A percentile compares a stretch with the other conserved stretches of the same genome.
These are phyloP conservation scores for Vaccinium vitisidaea DNA, from an alignment of 148 eudicot species.

Conservation along the genomic window DNA sequence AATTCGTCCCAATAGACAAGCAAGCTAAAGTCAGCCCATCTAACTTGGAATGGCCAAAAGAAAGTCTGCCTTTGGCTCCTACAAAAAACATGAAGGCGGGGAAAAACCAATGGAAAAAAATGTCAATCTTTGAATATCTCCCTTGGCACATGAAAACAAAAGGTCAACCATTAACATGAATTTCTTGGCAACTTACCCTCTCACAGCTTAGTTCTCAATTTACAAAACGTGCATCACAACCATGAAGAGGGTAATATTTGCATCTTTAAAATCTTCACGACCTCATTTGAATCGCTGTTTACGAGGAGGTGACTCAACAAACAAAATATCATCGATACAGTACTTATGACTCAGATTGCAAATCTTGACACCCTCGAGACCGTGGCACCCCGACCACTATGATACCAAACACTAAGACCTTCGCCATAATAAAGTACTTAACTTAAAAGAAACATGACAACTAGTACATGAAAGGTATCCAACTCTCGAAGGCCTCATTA, in stretches of 20 bases:
- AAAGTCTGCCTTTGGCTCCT: slow-evolving; percentile 12
- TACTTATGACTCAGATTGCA: background rate
- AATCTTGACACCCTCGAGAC: background rate
- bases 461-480: background rate
- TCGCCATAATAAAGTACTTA: background rate
- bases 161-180: background rate
- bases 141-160: background rate
- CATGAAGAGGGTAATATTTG: background rate
- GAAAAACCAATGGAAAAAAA: background rate
- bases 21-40: slow-evolving; percentile 1
- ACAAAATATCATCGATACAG: background rate
- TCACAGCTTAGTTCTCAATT: background rate
- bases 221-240: background rate
- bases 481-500: background rate
- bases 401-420: background rate
- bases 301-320: background rate
- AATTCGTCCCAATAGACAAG: background rate
- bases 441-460: slow-evolving; percentile 4
- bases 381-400: background rate
- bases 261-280: background rate
- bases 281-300: background rate
- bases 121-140: background rate
- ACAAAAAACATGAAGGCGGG: background rate
- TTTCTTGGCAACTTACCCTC: background rate
- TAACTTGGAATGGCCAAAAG: slow-evolving; percentile 7